Evolutionary conservation across 306 rosid species (phyloP).

Genomic region (Prunus kanzakura): DNA sequence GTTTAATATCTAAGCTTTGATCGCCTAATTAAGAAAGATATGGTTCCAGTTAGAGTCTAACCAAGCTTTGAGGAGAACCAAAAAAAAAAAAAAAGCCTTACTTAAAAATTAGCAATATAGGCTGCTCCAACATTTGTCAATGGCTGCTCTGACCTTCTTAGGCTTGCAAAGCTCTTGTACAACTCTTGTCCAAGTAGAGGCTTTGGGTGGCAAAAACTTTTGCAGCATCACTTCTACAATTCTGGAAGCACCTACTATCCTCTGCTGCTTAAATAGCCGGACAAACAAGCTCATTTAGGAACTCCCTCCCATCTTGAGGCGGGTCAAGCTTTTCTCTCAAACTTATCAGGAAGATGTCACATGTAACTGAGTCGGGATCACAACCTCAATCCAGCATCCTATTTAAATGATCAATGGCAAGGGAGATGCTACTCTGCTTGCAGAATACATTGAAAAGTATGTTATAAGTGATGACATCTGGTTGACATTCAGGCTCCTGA

Average conservation of each 20-base stretch:
- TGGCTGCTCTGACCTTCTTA: constrained; percentile 42
- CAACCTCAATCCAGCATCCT: constrained; percentile 71
- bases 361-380: constrained; percentile 75
- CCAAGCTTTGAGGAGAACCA: too few relatives aligned
- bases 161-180: constrained; percentile 63
- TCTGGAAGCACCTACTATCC: constrained; percentile 50
- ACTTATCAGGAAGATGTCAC: constrained; percentile 70
- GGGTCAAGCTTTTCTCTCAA: constrained; percentile 63
- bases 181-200: constrained; percentile 76
- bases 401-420: constrained; percentile 65
- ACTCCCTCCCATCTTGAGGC: constrained; percentile 80
- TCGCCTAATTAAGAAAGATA: too few relatives aligned
- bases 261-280: constrained; percentile 61
- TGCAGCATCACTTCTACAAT: constrained; percentile 69
- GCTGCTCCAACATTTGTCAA: constrained; percentile 59
- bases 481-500: constrained; percentile 56
- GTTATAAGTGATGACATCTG: constrained; percentile 80
- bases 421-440: constrained; percentile 54
- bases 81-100: too few relatives aligned
- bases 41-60: too few relatives aligned
- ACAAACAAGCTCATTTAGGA: constrained; percentile 79
- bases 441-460: constrained; percentile 70
- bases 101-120: constrained; percentile 38
- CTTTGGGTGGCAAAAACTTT: constrained; percentile 58
- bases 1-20: too few relatives aligned